Conservation (phyloP, 2,329 filamentous ascomycete species). For the Penicillium freii region DNA sequence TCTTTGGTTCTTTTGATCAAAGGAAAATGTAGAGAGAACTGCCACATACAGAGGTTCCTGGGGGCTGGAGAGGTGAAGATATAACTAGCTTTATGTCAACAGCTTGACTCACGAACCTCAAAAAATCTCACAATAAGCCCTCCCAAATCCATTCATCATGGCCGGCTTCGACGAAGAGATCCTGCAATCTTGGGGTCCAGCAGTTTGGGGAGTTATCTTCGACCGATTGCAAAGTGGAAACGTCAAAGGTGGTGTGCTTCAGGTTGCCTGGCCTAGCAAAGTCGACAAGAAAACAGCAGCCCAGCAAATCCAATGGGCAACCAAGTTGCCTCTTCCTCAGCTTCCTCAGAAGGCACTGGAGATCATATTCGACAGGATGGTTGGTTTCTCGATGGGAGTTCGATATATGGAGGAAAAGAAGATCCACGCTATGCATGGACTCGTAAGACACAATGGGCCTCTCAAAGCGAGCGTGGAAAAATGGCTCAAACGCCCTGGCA, state of each 20-base stretch:
- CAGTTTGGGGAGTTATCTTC: conserved; percentile 4
- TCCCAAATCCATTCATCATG: neutral
- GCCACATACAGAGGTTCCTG: neutral
- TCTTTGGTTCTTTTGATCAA: neutral
- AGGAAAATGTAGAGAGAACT: neutral
- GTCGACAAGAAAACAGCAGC: neutral
- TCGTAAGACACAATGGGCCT: neutral
- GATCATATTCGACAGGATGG: neutral
- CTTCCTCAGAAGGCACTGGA: neutral
- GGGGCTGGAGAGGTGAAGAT: neutral
- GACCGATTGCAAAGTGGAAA: conserved; percentile 6
- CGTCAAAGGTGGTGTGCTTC: neutral
- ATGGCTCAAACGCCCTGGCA: neutral
- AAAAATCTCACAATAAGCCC: neutral
- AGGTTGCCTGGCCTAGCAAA: neutral
- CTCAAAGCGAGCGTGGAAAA: neutral
- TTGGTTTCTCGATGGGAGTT: neutral
- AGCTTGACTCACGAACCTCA: neutral
- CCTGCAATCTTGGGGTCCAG: neutral
- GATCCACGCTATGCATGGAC: conserved; percentile 2
- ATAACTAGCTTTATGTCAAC: neutral
- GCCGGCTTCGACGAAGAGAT: neutral
- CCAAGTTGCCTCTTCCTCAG: neutral
- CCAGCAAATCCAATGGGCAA: conserved; percentile 5
- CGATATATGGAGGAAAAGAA: conserved; percentile 6